Conservation (phyloP, 108 stramenopile species). For the Cyclotella cryptica region DNA sequence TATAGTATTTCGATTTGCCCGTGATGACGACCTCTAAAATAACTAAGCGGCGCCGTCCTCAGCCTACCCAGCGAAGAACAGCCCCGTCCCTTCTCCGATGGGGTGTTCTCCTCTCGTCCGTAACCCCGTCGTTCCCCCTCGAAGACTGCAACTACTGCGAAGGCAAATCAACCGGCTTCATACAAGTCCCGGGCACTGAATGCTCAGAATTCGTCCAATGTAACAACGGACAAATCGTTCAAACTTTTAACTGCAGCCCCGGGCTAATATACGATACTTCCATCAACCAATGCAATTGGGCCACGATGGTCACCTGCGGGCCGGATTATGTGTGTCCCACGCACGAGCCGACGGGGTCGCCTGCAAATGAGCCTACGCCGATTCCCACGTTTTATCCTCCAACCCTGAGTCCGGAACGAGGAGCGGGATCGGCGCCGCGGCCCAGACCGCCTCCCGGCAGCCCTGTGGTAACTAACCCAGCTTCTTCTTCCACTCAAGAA, state of each 20-base stretch:
- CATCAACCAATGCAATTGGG: conserved; percentile 30
- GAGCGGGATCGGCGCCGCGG: background rate
- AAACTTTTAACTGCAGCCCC: conserved; percentile 9
- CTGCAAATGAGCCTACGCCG: background rate
- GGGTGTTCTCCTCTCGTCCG: background rate
- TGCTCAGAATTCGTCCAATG: conserved; percentile 24
- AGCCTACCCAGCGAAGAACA: too few species aligned
- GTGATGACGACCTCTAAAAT: too few species aligned
- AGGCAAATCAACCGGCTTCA: conserved; percentile 3
- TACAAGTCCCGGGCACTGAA: conserved; percentile 20
- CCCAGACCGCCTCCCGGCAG: background rate
- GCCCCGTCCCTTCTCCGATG: background rate
- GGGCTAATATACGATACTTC: conserved; percentile 15
- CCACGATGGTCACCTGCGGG: conserved; percentile 14
- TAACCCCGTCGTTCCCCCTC: background rate
- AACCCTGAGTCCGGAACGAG: background rate
- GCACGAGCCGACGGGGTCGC: background rate
- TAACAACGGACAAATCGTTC: conserved; percentile 3
- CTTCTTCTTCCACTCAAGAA: background rate
- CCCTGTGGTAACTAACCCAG: background rate
- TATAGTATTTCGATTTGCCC: too few species aligned
- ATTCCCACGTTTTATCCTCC: conserved; percentile 9
- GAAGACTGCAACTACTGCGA: conserved; percentile 23
- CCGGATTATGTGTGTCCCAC: conserved; percentile 23
- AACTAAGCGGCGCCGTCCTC: too few species aligned